phyloP scores from a whole-genome alignment of 345 rosid genomes.

The Ceriops decandra region DNA sequence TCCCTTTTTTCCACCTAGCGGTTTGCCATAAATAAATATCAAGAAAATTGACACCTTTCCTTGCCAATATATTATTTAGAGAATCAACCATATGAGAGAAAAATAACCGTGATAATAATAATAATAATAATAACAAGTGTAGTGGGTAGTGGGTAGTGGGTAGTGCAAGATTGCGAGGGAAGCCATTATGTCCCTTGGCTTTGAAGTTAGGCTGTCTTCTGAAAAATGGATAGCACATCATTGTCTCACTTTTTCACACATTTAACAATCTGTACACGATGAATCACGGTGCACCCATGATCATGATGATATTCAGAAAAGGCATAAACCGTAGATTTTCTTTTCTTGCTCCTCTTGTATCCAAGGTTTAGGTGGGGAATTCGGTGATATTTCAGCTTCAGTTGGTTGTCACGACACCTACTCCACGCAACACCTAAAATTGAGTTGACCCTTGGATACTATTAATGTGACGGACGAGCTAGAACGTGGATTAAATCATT shows the following conservation, averaged over 20 bases:
- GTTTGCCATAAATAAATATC: too few species aligned
- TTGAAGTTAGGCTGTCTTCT: constrained; percentile 43
- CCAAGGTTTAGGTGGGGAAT: constrained; percentile 22
- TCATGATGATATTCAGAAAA: not conserved
- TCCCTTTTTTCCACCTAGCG: too few species aligned
- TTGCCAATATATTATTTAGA: not conserved
- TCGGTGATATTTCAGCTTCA: constrained; percentile 39
- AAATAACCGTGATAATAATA: not conserved
- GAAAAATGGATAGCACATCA: constrained; percentile 42
- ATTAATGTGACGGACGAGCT: constrained; percentile 8
- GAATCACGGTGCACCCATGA: not conserved
- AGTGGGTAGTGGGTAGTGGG: constrained; percentile 24
- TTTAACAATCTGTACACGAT: not conserved
- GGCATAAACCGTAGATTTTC: not conserved
- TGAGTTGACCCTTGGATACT: not conserved
- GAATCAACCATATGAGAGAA: not conserved
- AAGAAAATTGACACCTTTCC: not conserved
- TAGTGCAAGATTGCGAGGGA: constrained; percentile 19
- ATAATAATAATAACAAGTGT: not conserved
- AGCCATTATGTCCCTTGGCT: constrained; percentile 49
- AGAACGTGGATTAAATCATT: not conserved
- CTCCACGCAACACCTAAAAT: not conserved
- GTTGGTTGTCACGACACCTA: constrained; percentile 21
- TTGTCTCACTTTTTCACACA: constrained; percentile 24
- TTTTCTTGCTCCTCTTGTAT: too few species aligned